Evolutionary conservation across 352 stramenopile genomes (phyloP), one percentile per base, ranked within the genome.

Genomic region (Stramenopiles sp.): DNA sequence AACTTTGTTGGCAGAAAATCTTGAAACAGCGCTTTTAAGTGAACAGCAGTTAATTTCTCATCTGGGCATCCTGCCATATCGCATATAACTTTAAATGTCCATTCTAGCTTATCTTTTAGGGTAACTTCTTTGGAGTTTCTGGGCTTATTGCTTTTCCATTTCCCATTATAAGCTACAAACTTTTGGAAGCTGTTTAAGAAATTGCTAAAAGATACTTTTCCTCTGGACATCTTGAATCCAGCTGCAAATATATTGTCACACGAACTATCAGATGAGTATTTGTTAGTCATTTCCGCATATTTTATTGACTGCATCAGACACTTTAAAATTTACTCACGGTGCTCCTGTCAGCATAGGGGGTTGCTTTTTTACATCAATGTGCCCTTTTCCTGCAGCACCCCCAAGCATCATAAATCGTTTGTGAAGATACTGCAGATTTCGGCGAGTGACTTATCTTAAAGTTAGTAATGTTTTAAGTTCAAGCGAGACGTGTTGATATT

Each of bases 211-310:
- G 33, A 31, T 6, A 71, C 31, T 6, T 71, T 71, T 71, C 35
- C 35, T 4, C 31, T 35, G 53, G 53, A 71, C 2, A 33, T 71
- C 6, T 71, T 71, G 12, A 71, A 71, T 2, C 53, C 53, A 6
- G 53, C 53, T 6, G 33, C 53, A 71, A 71, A 71, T 71, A 71
- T 71, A 71, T 71, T 71, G 6, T 71, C 53, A 6, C 53, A 71
- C 4, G 53, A 71, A n/a, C n/a, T n/a, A n/a, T n/a, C n/a, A n/a
- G n/a, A n/a, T n/a, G n/a, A n/a, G n/a, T n/a, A n/a, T n/a, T n/a
- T n/a, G n/a, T n/a, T n/a, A n/a, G n/a, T n/a, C n/a, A n/a, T n/a
- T n/a, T n/a, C n/a, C n/a, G n/a, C n/a, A n/a, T n/a, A n/a, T n/a
- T n/a, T n/a, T n/a, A n/a, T n/a, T n/a, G n/a, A n/a, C n/a, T n/a